Conservation (phyloP, 148 eudicot species). For the Chenopodium formosanum region DNA sequence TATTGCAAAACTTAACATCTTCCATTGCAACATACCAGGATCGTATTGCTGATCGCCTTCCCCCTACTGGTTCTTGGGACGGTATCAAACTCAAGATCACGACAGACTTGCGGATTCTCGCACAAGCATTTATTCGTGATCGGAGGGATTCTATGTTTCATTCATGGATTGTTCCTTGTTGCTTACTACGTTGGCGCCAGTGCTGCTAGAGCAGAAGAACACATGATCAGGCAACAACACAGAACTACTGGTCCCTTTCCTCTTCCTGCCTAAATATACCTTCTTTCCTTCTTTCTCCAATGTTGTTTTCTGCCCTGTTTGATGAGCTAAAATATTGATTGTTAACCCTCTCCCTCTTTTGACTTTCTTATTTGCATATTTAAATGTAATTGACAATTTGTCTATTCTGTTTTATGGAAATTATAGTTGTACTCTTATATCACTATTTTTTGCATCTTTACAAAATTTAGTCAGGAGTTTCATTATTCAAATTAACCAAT, state of each 20-base stretch:
- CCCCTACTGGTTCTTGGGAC: slow-evolving; percentile 39
- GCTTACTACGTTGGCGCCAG: slow-evolving; percentile 38
- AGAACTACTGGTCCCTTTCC: slow-evolving; percentile 29
- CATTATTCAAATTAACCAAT: background rate
- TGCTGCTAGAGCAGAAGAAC: slow-evolving; percentile 32
- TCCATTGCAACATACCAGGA: slow-evolving; percentile 33
- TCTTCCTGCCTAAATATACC: slow-evolving; percentile 24
- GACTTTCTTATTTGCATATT: background rate
- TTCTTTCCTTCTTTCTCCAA: background rate
- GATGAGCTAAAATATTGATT: background rate
- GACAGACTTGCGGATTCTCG: slow-evolving; percentile 32
- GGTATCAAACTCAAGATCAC: slow-evolving; percentile 33
- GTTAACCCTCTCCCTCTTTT: background rate
- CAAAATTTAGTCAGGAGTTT: background rate
- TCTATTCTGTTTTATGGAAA: background rate
- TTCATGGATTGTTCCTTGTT: slow-evolving; percentile 36
- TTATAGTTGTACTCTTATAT: no score
- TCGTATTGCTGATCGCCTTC: slow-evolving; percentile 58
- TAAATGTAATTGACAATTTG: background rate
- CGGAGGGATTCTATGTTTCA: slow-evolving; percentile 42
- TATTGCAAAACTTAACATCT: background rate
- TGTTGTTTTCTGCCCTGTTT: background rate
- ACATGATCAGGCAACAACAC: slow-evolving; percentile 14
- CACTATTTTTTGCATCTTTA: no score
- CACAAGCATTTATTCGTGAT: slow-evolving; percentile 28